Percentiles rank a stretch among this genome's conserved stretches.
Conservation (phyloP, 345 rosid species). For the Eucalyptus cloeziana region DNA sequence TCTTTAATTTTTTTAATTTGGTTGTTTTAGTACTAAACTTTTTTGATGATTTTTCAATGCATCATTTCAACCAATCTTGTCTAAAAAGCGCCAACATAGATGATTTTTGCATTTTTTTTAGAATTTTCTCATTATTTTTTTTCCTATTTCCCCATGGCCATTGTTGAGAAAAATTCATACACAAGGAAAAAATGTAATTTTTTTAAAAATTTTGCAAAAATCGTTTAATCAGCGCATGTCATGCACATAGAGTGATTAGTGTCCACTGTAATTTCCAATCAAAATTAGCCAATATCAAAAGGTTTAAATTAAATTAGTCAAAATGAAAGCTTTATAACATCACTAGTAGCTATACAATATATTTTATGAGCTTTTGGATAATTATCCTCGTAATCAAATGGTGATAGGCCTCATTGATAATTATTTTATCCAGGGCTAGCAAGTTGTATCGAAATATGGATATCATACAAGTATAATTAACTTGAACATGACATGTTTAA, state of each 20-base stretch:
- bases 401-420: neutral
- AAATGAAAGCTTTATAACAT: neutral
- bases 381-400: neutral
- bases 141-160: neutral
- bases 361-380: neutral
- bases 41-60: neutral
- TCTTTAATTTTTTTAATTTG: fast-evolving
- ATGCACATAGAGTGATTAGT: fast-evolving
- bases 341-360: neutral
- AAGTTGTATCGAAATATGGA: neutral
- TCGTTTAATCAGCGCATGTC: fast-evolving
- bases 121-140: neutral
- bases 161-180: fast-evolving
- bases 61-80: neutral
- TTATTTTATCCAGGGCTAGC: neutral
- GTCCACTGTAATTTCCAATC: fast-evolving
- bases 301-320: neutral
- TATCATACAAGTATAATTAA: neutral
- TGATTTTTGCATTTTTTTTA: neutral
- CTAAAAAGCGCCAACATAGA: fast-evolving
- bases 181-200: fast-evolving
- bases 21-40: fast-evolving
- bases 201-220: fast-evolving
- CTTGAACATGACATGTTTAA: neutral
- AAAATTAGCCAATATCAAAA: neutral